Evolutionary conservation across 2,329 filamentous ascomycete species (phyloP), one percentile per base, ranked within the genome.

Genomic region (Aspergillus arachidicola): DNA sequence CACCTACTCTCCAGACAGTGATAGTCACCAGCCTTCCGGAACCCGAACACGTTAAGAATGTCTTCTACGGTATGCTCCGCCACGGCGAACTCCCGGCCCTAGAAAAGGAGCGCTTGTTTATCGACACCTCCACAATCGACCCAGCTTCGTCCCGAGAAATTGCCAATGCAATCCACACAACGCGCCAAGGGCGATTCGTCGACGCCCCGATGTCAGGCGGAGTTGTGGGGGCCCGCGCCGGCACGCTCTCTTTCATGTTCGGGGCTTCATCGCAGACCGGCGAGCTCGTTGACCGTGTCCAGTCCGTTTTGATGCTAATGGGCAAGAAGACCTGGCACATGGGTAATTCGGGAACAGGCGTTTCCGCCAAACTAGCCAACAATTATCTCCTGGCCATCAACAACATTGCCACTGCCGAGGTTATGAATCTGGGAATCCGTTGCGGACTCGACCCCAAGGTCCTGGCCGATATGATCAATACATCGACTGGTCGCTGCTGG

Each of bases 131-230:
- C 4, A 99, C 95, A 19, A 98, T 99, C 74, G 95, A 98, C 78
- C 93, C 94, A 0, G 88, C 88, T 36, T 92, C 93, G 2, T 97
- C 94, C 1, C 87, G 87, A 45, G 85, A 88, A 68, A 90, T 98
- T 6, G 93, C 93, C 26, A 83, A 88, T 64, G 84, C 85, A 28
- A 89, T 96, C 1, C 86, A 83, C 62, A 85, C 86, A 6, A 87
- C 87, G 1, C 83, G 86, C 1, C 86, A 90, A 74, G 92, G 92
- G 59, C 85, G 84, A 58, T 97, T 98, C 73, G 89, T 97, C 63
- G 95, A 99, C 75, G 94, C 95, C 3, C 95, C 95, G 51, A 97
- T 99, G 90, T 98, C 94, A 0, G 95, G 95, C 55, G 95, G 95
- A 57, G 94, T 97, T 0, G 93, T 98, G 6, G 95, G 94, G 50